Evolutionary conservation across 2,329 filamentous ascomycete species (phyloP).

Genomic region (Beauveria sp.): DNA sequence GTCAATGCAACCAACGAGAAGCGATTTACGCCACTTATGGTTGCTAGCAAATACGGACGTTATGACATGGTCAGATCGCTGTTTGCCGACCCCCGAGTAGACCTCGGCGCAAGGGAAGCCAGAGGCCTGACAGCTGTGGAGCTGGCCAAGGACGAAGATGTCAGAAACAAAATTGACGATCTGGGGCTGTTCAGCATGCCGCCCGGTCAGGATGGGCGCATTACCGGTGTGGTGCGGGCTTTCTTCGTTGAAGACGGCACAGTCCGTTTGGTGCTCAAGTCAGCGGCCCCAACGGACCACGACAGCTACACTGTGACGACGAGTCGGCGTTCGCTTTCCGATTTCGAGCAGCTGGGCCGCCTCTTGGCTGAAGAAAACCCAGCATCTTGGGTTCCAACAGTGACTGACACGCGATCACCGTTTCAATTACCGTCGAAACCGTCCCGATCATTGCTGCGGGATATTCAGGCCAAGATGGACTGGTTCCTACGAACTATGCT

Average conservation of each 20-base stretch:
- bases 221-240: slow-evolving; percentile 86
- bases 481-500: slow-evolving; percentile 82
- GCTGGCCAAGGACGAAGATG: slow-evolving; percentile 94
- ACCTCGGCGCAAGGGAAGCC: slow-evolving; percentile 73
- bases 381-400: slow-evolving; percentile 83
- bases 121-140: slow-evolving; percentile 91
- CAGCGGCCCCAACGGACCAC: slow-evolving; percentile 73
- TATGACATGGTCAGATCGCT: slow-evolving; percentile 86
- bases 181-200: slow-evolving; percentile 73
- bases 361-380: slow-evolving; percentile 85
- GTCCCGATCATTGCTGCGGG: slow-evolving; percentile 75
- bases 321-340: slow-evolving; percentile 74
- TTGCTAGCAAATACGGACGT: slow-evolving; percentile 95
- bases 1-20: slow-evolving; percentile 94
- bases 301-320: slow-evolving; percentile 91
- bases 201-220: slow-evolving; percentile 66
- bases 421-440: slow-evolving; percentile 92
- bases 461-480: slow-evolving; percentile 80
- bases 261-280: slow-evolving; percentile 88
- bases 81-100: slow-evolving; percentile 81
- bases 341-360: slow-evolving; percentile 85
- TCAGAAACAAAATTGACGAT: slow-evolving; percentile 93
- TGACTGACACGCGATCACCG: slow-evolving; percentile 71
- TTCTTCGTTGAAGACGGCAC: slow-evolving; percentile 97
- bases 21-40: slow-evolving; percentile 91